phyloP scores from a whole-genome alignment of 208 protist species.

The Polymyxa betae region DNA sequence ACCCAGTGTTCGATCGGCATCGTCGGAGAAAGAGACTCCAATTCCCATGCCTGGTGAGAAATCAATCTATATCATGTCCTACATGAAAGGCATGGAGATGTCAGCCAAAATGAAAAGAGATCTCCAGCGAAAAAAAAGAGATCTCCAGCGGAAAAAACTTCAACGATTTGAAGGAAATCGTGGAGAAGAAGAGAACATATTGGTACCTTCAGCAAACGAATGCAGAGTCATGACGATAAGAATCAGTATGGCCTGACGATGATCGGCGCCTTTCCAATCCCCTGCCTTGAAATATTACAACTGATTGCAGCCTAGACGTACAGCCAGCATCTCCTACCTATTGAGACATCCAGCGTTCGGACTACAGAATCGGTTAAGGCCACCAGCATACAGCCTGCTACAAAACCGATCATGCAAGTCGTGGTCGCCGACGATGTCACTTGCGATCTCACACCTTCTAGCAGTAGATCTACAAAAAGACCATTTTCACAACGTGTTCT shows the following conservation, averaged over 20 bases:
- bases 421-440: not conserved
- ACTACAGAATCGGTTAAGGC: not conserved
- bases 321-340: not conserved
- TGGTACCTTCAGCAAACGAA: constrained; percentile 24
- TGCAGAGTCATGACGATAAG: not conserved
- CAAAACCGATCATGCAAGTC: not conserved
- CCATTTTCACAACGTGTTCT: too few relatives aligned
- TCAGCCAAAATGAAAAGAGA: not conserved
- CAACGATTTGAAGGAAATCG: too few relatives aligned
- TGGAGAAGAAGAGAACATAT: not conserved
- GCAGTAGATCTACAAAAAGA: not conserved
- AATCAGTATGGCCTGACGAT: not conserved
- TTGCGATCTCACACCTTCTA: not conserved
- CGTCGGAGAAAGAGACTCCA: constrained; percentile 34
- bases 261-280: not conserved
- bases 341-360: not conserved
- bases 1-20: not conserved
- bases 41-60: not conserved
- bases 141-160: not conserved
- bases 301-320: not conserved
- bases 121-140: not conserved
- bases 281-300: not conserved
- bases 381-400: not conserved
- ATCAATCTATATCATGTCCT: not conserved
- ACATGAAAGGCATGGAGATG: not conserved